Conservation (phyloP, 495 filamentous ascomycete species). For the Lasiosphaeris hirsuta region DNA sequence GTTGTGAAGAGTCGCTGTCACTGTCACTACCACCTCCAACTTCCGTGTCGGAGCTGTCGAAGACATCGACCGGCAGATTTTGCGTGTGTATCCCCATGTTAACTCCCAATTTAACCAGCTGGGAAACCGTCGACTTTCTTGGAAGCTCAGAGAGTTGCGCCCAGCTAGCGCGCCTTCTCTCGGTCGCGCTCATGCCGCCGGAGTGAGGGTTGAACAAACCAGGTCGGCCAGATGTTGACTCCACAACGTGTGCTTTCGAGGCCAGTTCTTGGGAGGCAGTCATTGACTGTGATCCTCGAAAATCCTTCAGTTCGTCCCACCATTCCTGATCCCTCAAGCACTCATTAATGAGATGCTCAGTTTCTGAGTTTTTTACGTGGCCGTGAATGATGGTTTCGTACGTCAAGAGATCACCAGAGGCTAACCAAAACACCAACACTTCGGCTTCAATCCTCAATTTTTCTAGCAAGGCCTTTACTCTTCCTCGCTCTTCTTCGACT, state of each 20-base stretch:
- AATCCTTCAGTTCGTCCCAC: conserved; percentile 73
- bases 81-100: conserved; percentile 77
- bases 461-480: conserved; percentile 71
- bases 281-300: conserved; percentile 57
- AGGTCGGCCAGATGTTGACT: conserved; percentile 33
- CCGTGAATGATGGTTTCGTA: conserved; percentile 82
- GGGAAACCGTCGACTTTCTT: conserved; percentile 62
- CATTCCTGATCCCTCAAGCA: conserved; percentile 68
- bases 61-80: conserved; percentile 60
- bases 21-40: conserved; percentile 37
- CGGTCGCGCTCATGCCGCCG: conserved; percentile 18
- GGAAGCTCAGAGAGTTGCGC: conserved; percentile 36
- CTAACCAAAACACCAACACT: conserved; percentile 77
- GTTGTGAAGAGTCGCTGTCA: conserved; percentile 45
- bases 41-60: conserved; percentile 50
- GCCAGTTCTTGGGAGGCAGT: conserved; percentile 36
- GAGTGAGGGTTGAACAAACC: conserved; percentile 28
- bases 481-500: conserved; percentile 69
- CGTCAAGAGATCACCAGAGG: conserved; percentile 64
- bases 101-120: conserved; percentile 57
- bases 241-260: conserved; percentile 31
- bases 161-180: conserved; percentile 35
- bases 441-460: conserved; percentile 80
- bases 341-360: conserved; percentile 52
- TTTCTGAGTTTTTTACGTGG: conserved; percentile 39